A percentile compares a stretch with the other conserved stretches of the same genome.
phyloP scores from a whole-genome alignment of 2,329 filamentous ascomycete species.

The Epichloe amarillans region DNA sequence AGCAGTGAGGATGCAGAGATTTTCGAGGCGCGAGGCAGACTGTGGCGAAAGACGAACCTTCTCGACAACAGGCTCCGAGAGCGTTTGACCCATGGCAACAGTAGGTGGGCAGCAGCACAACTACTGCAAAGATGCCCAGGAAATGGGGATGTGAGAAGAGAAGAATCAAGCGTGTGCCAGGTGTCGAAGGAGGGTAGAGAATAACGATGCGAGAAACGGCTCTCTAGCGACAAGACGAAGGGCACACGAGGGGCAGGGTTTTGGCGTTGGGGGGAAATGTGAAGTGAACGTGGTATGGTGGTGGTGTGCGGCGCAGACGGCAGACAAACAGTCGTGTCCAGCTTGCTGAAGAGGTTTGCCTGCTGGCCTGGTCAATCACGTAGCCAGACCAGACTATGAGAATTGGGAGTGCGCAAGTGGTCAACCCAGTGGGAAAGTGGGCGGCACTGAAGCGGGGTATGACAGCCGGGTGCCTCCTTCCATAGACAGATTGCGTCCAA shows the following conservation, averaged over 20 bases:
- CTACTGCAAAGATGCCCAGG: constrained; percentile 12
- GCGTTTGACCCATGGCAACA: constrained; percentile 83
- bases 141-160: constrained; percentile 6
- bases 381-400: not conserved
- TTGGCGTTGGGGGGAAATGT: constrained; percentile 1
- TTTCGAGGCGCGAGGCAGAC: not conserved
- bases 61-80: constrained; percentile 96
- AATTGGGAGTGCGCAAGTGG: not conserved
- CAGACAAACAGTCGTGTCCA: not conserved
- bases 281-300: constrained; percentile 1
- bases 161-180: not conserved
- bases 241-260: constrained; percentile 4
- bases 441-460: not conserved
- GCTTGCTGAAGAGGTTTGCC: not conserved
- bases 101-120: constrained; percentile 15
- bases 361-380: not conserved
- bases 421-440: not conserved
- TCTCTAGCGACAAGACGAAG: constrained; percentile 2
- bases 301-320: not conserved
- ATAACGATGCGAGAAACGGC: constrained; percentile 1
- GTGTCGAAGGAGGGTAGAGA: constrained; percentile 3
- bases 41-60: constrained; percentile 51
- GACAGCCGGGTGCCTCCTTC: not conserved
- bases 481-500: not conserved
- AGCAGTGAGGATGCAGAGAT: not conserved